These are phyloP conservation scores for Pelargonium fulgidum DNA, from an alignment of 441 rosid genomes.

Conservation along the genomic window DNA sequence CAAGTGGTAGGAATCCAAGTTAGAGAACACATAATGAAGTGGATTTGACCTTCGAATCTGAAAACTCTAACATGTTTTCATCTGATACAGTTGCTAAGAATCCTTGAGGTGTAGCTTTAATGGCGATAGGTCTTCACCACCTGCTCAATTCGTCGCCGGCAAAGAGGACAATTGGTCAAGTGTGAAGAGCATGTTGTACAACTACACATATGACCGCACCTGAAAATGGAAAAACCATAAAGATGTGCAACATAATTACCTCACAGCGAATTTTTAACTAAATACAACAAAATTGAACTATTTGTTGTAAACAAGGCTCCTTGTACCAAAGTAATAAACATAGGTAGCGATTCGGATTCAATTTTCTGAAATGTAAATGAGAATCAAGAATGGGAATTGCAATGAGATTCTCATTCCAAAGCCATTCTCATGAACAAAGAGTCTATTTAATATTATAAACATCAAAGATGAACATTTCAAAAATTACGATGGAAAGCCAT, in stretches of 20 bases:
- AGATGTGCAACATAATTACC: not conserved
- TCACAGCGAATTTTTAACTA: not conserved
- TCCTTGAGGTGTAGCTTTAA: constrained; percentile 26
- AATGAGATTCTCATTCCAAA: not conserved
- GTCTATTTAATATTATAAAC: not conserved
- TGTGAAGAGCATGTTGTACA: constrained; percentile 67
- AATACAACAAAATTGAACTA: not conserved
- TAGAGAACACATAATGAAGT: not conserved
- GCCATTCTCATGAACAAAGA: too few relatives aligned
- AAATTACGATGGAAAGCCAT: too few relatives aligned
- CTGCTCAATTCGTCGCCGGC: constrained; percentile 76
- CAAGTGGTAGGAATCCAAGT: not conserved
- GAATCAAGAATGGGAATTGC: not conserved
- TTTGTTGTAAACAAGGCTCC: not conserved
- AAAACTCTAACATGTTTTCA: not conserved
- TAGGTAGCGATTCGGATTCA: too few relatives aligned
- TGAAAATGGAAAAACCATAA: constrained; percentile 29
- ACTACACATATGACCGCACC: constrained; percentile 98
- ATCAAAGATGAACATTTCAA: too few relatives aligned
- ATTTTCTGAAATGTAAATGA: too few relatives aligned
- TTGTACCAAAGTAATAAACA: too few relatives aligned
- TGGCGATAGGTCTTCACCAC: constrained; percentile 79
- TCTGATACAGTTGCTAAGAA: constrained; percentile 11
- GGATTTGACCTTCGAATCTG: constrained; percentile 2
- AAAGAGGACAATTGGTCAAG: constrained; percentile 74